These are phyloP conservation scores for Teunomyces tritomae DNA, from an alignment of 805 yeast genomes.

Conservation along the genomic window DNA sequence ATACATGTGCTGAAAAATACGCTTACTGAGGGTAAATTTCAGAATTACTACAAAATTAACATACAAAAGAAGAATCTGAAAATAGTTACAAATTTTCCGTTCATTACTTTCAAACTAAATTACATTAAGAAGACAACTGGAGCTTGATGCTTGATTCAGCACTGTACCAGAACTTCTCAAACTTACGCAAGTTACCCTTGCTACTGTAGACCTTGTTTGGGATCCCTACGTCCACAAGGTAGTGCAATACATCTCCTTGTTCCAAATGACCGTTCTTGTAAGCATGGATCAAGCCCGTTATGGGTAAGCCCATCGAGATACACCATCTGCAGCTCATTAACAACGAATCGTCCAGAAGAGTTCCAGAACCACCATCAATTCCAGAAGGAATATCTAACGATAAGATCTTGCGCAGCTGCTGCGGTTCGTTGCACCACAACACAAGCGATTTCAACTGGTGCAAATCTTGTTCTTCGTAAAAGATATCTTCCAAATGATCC, in stretches of 20 bases:
- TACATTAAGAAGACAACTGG: conserved; percentile 1
- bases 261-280: conserved; percentile 52
- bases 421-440: conserved; percentile 61
- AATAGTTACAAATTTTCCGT: too few relatives aligned
- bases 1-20: conserved; percentile 1
- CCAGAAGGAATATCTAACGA: conserved; percentile 85
- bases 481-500: conserved; percentile 59
- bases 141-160: conserved; percentile 29
- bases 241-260: conserved; percentile 53
- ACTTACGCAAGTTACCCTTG: conserved; percentile 41
- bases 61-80: too few relatives aligned
- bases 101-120: neutral
- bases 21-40: neutral
- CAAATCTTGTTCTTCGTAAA: conserved; percentile 35
- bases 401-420: conserved; percentile 43
- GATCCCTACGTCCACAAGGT: conserved; percentile 67
- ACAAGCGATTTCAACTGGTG: conserved; percentile 45
- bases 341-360: conserved; percentile 25
- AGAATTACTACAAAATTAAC: conserved; percentile 1
- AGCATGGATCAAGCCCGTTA: conserved; percentile 59
- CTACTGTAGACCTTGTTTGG: conserved; percentile 53
- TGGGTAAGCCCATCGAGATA: conserved; percentile 71
- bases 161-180: conserved; percentile 45
- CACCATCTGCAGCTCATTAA: conserved; percentile 53
- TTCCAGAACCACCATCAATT: conserved; percentile 78